Conservation (phyloP, 2,329 filamentous ascomycete species). For the Huntiella moniliformis region DNA sequence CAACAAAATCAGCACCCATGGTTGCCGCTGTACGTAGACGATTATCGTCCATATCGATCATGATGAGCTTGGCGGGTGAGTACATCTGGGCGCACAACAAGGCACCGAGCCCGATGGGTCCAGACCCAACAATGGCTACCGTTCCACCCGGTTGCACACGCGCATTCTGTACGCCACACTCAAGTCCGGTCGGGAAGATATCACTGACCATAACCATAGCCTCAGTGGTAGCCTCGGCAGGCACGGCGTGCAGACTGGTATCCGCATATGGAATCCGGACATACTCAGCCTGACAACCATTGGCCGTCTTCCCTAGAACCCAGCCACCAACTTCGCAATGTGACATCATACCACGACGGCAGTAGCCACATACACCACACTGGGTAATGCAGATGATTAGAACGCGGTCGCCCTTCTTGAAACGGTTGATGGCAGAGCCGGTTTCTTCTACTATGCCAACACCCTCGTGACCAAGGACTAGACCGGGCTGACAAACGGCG, state of each 20-base stretch:
- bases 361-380: slow-evolving; percentile 32
- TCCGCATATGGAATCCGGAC: slow-evolving; percentile 33
- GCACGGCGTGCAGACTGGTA: slow-evolving; percentile 27
- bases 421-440: slow-evolving; percentile 26
- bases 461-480: slow-evolving; percentile 33
- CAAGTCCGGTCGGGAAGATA: slow-evolving; percentile 36
- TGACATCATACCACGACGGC: slow-evolving; percentile 29
- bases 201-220: slow-evolving; percentile 33
- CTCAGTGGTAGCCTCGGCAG: slow-evolving; percentile 22
- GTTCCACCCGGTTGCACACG: slow-evolving; percentile 31
- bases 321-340: slow-evolving; percentile 36
- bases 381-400: slow-evolving; percentile 32
- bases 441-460: slow-evolving; percentile 28
- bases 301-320: slow-evolving; percentile 32
- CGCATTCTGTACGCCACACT: slow-evolving; percentile 33
- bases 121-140: slow-evolving; percentile 35
- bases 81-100: slow-evolving; percentile 36
- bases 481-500: slow-evolving; percentile 25
- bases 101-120: slow-evolving; percentile 35
- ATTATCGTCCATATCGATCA: slow-evolving; percentile 30
- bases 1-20: slow-evolving; percentile 28
- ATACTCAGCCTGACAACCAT: slow-evolving; percentile 39
- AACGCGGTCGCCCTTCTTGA: slow-evolving; percentile 31
- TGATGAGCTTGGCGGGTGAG: slow-evolving; percentile 30
- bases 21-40: slow-evolving; percentile 27